Evolutionary conservation across 2,329 filamentous ascomycete species (phyloP).

Genomic region (Talaromyces sp.): DNA sequence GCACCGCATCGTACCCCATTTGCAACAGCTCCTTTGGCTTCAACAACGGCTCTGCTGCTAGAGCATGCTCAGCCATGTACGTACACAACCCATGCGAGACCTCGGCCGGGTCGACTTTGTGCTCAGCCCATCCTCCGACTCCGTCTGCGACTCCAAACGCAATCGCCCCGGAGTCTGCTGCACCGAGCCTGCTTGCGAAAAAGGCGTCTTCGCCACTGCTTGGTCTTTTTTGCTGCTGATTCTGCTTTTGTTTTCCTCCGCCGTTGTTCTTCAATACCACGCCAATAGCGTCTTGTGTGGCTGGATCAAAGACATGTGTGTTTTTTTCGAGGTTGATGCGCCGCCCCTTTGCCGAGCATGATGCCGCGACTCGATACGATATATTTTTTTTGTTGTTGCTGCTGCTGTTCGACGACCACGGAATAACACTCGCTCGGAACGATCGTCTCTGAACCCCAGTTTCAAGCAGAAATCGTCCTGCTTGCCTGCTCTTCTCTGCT

Average conservation of each 20-base stretch:
- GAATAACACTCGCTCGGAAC: conserved; percentile 24
- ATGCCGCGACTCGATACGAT: conserved; percentile 67
- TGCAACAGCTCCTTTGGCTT: conserved; percentile 70
- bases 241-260: conserved; percentile 27
- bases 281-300: conserved; percentile 30
- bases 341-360: conserved; percentile 67
- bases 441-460: conserved; percentile 3
- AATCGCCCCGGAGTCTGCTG: conserved; percentile 48
- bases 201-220: conserved; percentile 93
- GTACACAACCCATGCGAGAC: conserved; percentile 92
- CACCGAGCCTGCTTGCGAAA: conserved; percentile 76
- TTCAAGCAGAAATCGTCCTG: neutral
- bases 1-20: conserved; percentile 75
- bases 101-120: conserved; percentile 86
- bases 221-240: conserved; percentile 58
- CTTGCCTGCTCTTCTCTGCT: neutral
- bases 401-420: neutral
- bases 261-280: conserved; percentile 25
- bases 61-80: conserved; percentile 78
- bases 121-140: conserved; percentile 91
- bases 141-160: conserved; percentile 90
- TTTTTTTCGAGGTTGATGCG: conserved; percentile 64
- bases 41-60: conserved; percentile 36
- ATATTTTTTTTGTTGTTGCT: conserved; percentile 35
- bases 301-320: conserved; percentile 66